These are phyloP conservation scores for Huntiella savannae DNA, from an alignment of 2,329 filamentous ascomycete genomes.

Conservation along the genomic window DNA sequence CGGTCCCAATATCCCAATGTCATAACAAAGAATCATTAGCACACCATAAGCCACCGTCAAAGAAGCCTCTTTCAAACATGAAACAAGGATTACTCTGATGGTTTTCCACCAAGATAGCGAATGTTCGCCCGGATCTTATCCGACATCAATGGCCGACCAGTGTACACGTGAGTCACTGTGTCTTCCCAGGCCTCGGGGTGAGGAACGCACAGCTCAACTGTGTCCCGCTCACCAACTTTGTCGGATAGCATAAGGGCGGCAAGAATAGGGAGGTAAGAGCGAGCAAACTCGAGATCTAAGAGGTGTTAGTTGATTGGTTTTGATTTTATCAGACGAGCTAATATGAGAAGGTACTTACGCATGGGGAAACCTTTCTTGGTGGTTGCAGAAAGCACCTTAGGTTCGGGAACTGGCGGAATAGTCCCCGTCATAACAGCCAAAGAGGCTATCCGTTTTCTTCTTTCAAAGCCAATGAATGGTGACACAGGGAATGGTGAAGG, in stretches of 20 bases:
- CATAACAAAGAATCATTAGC: no score
- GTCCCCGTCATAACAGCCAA: background rate
- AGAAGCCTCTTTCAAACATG: no score
- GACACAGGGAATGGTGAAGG: constrained; percentile 5
- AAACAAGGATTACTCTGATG: no score
- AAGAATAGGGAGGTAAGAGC: constrained; percentile 31
- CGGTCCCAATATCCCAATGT: no score
- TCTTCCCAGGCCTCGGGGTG: constrained; percentile 35
- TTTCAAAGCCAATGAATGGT: constrained; percentile 9
- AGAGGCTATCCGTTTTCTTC: constrained; percentile 6
- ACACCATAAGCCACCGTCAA: no score
- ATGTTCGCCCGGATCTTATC: constrained; percentile 32
- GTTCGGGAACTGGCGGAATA: no score
- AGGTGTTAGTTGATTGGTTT: background rate
- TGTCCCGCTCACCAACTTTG: constrained; percentile 31
- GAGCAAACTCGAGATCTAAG: constrained; percentile 29
- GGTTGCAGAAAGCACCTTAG: background rate
- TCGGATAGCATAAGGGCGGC: constrained; percentile 35
- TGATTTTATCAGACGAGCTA: constrained; percentile 7
- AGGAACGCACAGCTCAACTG: constrained; percentile 38
- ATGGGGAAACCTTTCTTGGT: constrained; percentile 23
- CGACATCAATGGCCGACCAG: constrained; percentile 27
- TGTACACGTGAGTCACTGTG: constrained; percentile 37
- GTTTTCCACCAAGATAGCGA: constrained; percentile 31
- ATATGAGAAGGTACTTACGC: constrained; percentile 21